Evolutionary conservation across 2,329 filamentous ascomycete species (phyloP).

Genomic region (Fusarium annulatum): DNA sequence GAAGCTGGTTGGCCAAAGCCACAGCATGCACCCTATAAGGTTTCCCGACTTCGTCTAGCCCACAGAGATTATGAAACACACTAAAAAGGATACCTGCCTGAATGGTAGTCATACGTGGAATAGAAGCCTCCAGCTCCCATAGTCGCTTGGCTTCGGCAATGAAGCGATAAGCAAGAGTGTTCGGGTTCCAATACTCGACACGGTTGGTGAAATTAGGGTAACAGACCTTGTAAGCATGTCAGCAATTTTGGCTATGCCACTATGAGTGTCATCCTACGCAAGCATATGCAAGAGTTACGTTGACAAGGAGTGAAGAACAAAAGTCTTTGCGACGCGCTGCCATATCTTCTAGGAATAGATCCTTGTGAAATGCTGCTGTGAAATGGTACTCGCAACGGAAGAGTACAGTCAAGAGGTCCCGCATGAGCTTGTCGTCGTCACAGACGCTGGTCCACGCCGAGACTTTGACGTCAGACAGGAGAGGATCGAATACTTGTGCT

Average conservation of each 20-base stretch:
- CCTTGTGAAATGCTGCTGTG: conserved; percentile 53
- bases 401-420: conserved; percentile 44
- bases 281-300: conserved; percentile 50
- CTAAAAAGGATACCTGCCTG: conserved; percentile 51
- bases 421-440: conserved; percentile 50
- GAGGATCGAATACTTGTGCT: conserved; percentile 49
- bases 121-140: conserved; percentile 50
- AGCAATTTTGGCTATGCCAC: accelerated
- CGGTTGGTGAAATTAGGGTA: conserved; percentile 44
- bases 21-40: conserved; percentile 49
- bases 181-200: conserved; percentile 52
- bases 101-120: conserved; percentile 49
- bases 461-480: conserved; percentile 44
- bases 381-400: conserved; percentile 53
- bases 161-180: conserved; percentile 51
- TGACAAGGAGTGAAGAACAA: conserved; percentile 55
- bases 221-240: conserved; percentile 42
- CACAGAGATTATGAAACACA: conserved; percentile 48
- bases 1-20: conserved; percentile 47
- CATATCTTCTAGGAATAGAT: conserved; percentile 55
- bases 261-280: conserved; percentile 45
- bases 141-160: conserved; percentile 53
- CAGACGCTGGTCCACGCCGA: conserved; percentile 53
- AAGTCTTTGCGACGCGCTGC: conserved; percentile 44
- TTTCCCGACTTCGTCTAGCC: conserved; percentile 53